Base-by-base conservation (phyloP, 371 early-diverging fungal genomes). In the Mortierella sp. region DNA sequence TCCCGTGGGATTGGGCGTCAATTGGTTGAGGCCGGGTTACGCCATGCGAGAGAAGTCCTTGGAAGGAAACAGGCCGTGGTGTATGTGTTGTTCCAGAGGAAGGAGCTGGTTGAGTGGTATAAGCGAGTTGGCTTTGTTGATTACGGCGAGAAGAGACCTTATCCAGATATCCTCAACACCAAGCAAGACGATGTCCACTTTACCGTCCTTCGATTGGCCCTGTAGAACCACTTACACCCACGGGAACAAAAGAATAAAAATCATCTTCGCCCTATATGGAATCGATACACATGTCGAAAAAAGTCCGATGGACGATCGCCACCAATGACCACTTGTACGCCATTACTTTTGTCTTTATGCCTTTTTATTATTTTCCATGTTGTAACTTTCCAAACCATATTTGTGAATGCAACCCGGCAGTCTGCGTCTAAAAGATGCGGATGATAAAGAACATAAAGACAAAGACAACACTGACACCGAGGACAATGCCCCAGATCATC, bases 1-100 rank as follows among this genome's bases (percentile, higher is more conserved):
- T 89, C 89, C 8, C 77, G 85, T 14, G 90, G 90, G 10, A 85
- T 89, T 24, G 91, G 90, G 11, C 81, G 88, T 43, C 79, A 81
- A 24, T 70, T 91, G 10, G 63, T 91, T 9, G 85, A 87, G 16
- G 74, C 73, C n/a, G 89, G 86, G 2, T 63, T 88, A 66, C 65
- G 73, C 0, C 72, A 87, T n/a, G 87, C 86, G 80, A 84, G 74
- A 45, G 77, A 77, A 7, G 64, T 47, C 4, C 45, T 87, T 29
- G 85, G 87, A 0, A 83, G 79, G 41, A 68, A 70, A 19, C 76
- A 79, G 41, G 89, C 87, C 8, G 71, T 78, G 6, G 80, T 88
- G 47, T 86, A 86, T 77, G 89, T 89, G 1, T 66, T 89, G 22
- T 85, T 77, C 61, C 86, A 86, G 43, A 74, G 90, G 66, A 66